Evolutionary conservation across 2,329 filamentous ascomycete species (phyloP).

Genomic region (Phyllosticta citribraziliensis): DNA sequence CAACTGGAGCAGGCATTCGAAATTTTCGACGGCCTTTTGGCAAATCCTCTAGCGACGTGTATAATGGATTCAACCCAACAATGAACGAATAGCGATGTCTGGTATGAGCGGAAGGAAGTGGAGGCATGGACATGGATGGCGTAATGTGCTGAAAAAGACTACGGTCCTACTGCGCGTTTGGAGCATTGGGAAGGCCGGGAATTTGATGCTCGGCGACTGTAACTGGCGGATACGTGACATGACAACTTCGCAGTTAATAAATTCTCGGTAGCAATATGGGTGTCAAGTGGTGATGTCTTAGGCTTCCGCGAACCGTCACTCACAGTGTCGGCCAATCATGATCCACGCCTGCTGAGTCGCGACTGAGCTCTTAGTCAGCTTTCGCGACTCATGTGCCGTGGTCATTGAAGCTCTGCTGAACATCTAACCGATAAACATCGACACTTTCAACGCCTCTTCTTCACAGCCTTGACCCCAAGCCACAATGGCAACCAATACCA

Average conservation of each 20-base stretch:
- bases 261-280: neutral
- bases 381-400: neutral
- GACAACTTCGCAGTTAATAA: neutral
- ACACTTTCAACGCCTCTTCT: neutral
- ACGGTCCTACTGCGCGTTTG: neutral
- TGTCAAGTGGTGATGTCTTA: neutral
- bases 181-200: neutral
- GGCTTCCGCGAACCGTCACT: neutral
- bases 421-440: neutral
- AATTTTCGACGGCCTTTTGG: neutral
- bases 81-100: neutral
- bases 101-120: neutral
- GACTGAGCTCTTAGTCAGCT: neutral
- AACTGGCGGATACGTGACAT: neutral
- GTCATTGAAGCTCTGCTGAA: neutral
- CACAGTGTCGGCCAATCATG: neutral
- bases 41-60: neutral
- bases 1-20: neutral
- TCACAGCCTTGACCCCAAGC: constrained; percentile 14
- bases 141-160: neutral
- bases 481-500: constrained; percentile 13
- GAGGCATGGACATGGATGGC: neutral
- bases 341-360: neutral
- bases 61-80: neutral
- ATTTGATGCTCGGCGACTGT: neutral